Conservation (phyloP, 179 eudicot genomes). For the Amaranthus tricolor region DNA sequence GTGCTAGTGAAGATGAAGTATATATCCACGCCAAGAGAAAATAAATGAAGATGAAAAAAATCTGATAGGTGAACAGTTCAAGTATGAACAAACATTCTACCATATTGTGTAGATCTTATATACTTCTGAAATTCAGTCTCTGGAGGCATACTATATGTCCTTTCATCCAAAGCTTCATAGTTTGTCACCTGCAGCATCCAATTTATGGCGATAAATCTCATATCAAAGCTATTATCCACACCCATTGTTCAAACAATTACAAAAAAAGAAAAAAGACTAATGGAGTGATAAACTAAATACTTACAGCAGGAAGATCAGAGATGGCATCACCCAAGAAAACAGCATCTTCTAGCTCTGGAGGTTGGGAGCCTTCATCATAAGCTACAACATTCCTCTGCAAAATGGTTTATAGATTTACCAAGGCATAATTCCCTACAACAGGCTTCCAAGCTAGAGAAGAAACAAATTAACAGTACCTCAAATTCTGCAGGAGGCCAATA, state of each 20-base stretch:
- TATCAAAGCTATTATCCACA: conserved; percentile 1
- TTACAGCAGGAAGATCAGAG: conserved; percentile 89
- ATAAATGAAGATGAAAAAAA: too few species aligned
- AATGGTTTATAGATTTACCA: background rate
- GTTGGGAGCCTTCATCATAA: conserved; percentile 74
- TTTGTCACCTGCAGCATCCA: conserved; percentile 50
- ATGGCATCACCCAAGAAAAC: conserved; percentile 73
- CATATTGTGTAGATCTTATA: conserved; percentile 58
- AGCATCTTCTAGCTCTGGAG: conserved; percentile 66
- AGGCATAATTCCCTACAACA: background rate
- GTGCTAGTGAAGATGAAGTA: background rate
- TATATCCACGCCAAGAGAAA: background rate
- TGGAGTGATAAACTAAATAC: conserved; percentile 2
- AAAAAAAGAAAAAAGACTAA: conserved; percentile 9
- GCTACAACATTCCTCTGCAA: conserved; percentile 83
- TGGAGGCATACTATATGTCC: conserved; percentile 67
- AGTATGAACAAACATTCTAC: conserved; percentile 35
- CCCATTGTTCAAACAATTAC: background rate
- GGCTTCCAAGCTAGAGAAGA: background rate
- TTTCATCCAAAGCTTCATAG: conserved; percentile 59
- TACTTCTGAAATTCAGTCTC: conserved; percentile 79
- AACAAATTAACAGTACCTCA: conserved; percentile 52
- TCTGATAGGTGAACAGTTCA: background rate
- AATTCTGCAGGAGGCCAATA: conserved; percentile 79
- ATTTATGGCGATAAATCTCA: conserved; percentile 15